phyloP scores from a whole-genome alignment of 768 basidiomycete genomes.

The Pulveroboletus sp. region DNA sequence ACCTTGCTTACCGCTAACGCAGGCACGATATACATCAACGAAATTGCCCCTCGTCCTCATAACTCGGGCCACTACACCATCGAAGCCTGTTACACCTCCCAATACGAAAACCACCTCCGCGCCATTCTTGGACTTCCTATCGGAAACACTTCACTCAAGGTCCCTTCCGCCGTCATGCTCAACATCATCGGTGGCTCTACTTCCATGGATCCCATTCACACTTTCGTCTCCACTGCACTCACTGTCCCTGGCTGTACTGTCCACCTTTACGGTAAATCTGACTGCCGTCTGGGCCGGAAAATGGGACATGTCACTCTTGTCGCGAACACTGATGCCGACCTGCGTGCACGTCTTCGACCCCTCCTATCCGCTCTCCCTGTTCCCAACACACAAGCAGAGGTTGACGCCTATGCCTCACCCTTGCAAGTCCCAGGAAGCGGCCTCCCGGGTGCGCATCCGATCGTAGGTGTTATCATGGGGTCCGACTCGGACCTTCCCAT shows the following conservation, averaged over 20 bases:
- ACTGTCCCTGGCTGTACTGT: constrained; percentile 70
- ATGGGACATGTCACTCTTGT: constrained; percentile 97
- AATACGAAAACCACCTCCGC: constrained; percentile 96
- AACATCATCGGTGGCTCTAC: constrained; percentile 88
- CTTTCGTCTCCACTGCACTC: constrained; percentile 59
- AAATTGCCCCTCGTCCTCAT: constrained; percentile 97
- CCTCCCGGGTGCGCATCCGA: constrained; percentile 63
- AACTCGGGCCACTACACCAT: constrained; percentile 99
- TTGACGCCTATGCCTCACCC: constrained; percentile 51
- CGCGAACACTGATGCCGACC: constrained; percentile 74
- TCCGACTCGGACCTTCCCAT: constrained; percentile 96
- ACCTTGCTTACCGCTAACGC: not conserved
- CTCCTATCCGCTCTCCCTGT: constrained; percentile 66
- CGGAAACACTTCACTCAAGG: constrained; percentile 84
- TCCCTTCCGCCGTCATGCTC: constrained; percentile 87
- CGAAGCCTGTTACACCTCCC: constrained; percentile 94
- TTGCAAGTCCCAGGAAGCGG: constrained; percentile 44
- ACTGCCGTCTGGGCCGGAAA: constrained; percentile 87
- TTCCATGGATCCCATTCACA: constrained; percentile 56
- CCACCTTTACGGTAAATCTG: constrained; percentile 94
- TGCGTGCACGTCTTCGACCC: constrained; percentile 65
- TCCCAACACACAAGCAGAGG: constrained; percentile 39
- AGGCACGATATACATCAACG: constrained; percentile 86
- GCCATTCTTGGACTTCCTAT: constrained; percentile 89
- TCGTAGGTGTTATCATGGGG: constrained; percentile 97